phyloP scores from a whole-genome alignment of 2,329 filamentous ascomycete species.

The Pyrenochaeta sp. region DNA sequence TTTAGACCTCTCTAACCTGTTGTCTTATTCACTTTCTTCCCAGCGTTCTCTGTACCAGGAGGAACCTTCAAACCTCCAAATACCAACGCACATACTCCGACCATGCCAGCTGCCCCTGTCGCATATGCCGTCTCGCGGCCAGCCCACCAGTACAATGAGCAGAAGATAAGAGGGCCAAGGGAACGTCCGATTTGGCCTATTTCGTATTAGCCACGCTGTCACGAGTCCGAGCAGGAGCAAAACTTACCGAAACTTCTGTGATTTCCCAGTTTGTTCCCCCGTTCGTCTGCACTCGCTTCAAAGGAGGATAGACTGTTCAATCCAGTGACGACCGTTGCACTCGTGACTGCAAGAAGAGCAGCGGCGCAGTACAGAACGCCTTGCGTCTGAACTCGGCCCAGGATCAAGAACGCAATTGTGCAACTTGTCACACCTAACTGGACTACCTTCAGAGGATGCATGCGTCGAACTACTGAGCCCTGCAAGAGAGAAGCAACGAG shows the following conservation, averaged over 20 bases:
- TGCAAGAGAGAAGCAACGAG: slow-evolving; percentile 92
- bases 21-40: slow-evolving; percentile 31
- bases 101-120: slow-evolving; percentile 81
- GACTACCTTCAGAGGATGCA: slow-evolving; percentile 81
- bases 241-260: slow-evolving; percentile 69
- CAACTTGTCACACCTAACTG: slow-evolving; percentile 80
- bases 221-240: background rate
- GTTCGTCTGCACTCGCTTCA: slow-evolving; percentile 79
- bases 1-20: background rate
- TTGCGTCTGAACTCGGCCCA: slow-evolving; percentile 73
- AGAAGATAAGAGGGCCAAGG: slow-evolving; percentile 87
- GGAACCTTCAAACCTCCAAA: slow-evolving; percentile 76
- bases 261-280: slow-evolving; percentile 85
- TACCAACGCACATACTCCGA: slow-evolving; percentile 73
- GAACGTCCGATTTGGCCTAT: slow-evolving; percentile 87
- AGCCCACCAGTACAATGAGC: slow-evolving; percentile 98
- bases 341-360: slow-evolving; percentile 84
- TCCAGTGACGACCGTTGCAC: slow-evolving; percentile 92
- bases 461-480: slow-evolving; percentile 84
- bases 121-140: slow-evolving; percentile 85
- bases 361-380: slow-evolving; percentile 80
- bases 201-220: slow-evolving; percentile 16
- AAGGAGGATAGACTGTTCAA: slow-evolving; percentile 92
- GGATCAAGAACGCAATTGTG: slow-evolving; percentile 78
- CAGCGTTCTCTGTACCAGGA: slow-evolving; percentile 44